Base-by-base conservation (phyloP, 345 rosid genomes). In the Pistacia integerrima region DNA sequence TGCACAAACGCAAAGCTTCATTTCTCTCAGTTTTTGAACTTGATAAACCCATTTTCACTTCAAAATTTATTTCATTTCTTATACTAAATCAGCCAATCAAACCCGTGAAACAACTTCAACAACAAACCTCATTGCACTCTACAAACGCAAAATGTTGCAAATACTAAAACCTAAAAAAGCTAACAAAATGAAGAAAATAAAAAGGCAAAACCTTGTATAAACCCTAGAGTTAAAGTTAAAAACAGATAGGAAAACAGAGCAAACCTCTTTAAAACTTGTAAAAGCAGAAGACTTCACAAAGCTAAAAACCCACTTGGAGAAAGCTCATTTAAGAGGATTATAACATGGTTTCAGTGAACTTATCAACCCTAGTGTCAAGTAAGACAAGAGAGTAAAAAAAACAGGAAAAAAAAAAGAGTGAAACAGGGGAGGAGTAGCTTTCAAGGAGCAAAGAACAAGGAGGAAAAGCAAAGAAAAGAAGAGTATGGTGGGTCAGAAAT, bases 1-100 rank as follows among this genome's bases (percentile, higher is more conserved):
- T 90, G 83, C 99, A 95, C 22, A 93, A 60, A 35, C 84, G 80
- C 84, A 93, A 77, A 11, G 93, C 92, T 64, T 90, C 96, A 75
- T 82, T 77, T 66, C 81, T 87, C 22, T 87, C 87, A 65, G 80
- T 22, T 88, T 91, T 95, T 33, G 96, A 91, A 89, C 70, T 89
- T 17, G 89, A 81, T 70, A 90, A 79, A 67, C 99, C 99, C 97
- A 95, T 93, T 72, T 74, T 82, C 51, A 17, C 63, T 82, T 79
- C 81, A 80, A 68, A 74, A 80, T 61, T 44, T 67, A 72, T 74
- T 57, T 76, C 79, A 76, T 63, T 63, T 64, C 73, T 41, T 3
- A 52, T 51, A 67, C 61, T 66, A 16, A 58, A 51, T 55, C 5
- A 84, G 30, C 4, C 41, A 18, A 14, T 51, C 61, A 69, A 61